Evolutionary conservation across 2,329 filamentous ascomycete genomes (phyloP).

Genomic region (Colletotrichum aenigma): DNA sequence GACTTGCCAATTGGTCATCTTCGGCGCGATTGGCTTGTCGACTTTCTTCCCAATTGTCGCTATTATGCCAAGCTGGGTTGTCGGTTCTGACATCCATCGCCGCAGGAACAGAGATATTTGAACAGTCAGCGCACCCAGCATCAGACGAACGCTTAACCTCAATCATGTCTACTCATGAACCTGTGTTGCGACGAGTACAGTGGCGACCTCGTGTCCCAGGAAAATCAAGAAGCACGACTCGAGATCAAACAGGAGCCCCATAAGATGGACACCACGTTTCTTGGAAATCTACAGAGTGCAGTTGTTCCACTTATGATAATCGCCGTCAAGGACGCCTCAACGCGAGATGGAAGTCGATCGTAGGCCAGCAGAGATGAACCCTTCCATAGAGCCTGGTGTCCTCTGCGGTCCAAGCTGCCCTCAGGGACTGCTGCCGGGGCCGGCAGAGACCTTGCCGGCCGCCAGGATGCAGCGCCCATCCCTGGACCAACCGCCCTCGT

Average conservation of each 20-base stretch:
- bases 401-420: neutral
- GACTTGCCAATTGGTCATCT: neutral
- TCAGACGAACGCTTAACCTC: neutral
- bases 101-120: neutral
- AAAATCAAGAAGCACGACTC: neutral
- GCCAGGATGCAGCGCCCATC: neutral
- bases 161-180: neutral
- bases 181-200: neutral
- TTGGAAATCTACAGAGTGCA: neutral
- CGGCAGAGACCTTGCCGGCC: constrained; percentile 6
- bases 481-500: constrained; percentile 9
- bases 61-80: neutral
- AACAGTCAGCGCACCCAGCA: neutral
- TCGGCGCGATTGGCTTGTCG: neutral
- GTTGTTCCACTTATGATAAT: neutral
- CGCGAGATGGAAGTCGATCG: neutral
- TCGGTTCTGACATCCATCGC: neutral
- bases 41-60: neutral
- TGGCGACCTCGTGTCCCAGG: neutral
- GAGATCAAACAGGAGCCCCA: neutral
- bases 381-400: neutral
- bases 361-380: neutral
- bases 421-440: neutral
- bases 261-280: neutral
- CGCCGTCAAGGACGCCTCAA: neutral